These are phyloP conservation scores for sweet orange (Citrus sinensis) DNA, from an alignment of 345 rosid species.

Conservation along the genomic window DNA sequence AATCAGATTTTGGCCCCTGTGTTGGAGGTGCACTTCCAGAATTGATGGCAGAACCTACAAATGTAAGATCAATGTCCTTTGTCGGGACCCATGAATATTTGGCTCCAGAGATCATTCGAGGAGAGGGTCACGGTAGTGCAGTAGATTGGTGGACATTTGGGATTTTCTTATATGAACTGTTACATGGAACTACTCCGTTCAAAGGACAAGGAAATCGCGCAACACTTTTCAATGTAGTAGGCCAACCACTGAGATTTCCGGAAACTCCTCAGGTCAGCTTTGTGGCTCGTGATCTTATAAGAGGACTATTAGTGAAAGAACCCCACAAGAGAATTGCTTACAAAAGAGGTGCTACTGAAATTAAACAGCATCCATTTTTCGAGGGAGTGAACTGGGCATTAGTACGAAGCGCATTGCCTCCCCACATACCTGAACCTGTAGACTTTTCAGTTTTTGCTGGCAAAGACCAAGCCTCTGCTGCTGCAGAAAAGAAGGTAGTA, in stretches of 20 bases:
- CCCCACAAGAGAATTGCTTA: conserved; percentile 81
- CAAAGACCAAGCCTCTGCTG: conserved; percentile 42
- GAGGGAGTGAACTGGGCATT: conserved; percentile 93
- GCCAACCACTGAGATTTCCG: conserved; percentile 78
- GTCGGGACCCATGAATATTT: conserved; percentile 92
- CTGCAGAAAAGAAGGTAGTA: conserved; percentile 16
- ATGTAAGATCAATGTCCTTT: conserved; percentile 88
- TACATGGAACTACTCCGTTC: conserved; percentile 85
- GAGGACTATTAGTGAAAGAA: conserved; percentile 73
- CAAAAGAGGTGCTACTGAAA: conserved; percentile 87
- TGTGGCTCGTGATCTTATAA: conserved; percentile 70
- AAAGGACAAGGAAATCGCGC: conserved; percentile 91
- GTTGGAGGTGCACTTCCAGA: conserved; percentile 73
- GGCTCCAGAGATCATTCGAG: conserved; percentile 87
- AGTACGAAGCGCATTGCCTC: conserved; percentile 78
- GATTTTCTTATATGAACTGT: conserved; percentile 76
- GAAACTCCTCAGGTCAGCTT: conserved; percentile 65
- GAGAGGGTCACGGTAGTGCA: conserved; percentile 98
- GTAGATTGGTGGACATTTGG: conserved; percentile 99
- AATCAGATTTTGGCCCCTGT: conserved; percentile 69
- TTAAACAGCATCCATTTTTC: conserved; percentile 86
- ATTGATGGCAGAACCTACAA: conserved; percentile 91
- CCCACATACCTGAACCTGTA: conserved; percentile 74
- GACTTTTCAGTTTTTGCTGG: conserved; percentile 53
- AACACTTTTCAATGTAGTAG: conserved; percentile 81